Evolutionary conservation across 371 early-diverging fungal species (phyloP).

Genomic region (Mucor mucedo): DNA sequence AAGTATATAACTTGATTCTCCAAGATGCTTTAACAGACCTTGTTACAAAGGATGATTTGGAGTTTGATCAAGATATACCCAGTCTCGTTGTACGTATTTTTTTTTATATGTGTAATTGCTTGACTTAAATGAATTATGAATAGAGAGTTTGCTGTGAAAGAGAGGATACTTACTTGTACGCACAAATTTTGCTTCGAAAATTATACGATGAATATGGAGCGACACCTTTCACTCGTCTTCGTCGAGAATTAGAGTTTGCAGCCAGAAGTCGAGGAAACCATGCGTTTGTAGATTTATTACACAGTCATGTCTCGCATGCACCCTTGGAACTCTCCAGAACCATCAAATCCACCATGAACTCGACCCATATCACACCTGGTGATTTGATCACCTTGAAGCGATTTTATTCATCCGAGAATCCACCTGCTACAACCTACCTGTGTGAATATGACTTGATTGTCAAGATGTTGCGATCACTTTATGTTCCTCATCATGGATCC

Average conservation of each 20-base stretch:
- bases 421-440: conserved; percentile 57
- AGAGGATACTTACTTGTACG: conserved; percentile 72
- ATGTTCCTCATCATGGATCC: conserved; percentile 53
- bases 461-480: conserved; percentile 51
- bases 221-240: conserved; percentile 57
- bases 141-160: conserved; percentile 69
- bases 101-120: background rate
- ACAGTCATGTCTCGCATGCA: conserved; percentile 52
- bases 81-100: conserved; percentile 45
- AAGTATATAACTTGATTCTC: conserved; percentile 68
- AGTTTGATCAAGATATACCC: conserved; percentile 54
- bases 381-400: conserved; percentile 59
- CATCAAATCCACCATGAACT: conserved; percentile 59
- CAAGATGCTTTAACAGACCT: conserved; percentile 60
- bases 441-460: conserved; percentile 59
- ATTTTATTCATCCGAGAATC: conserved; percentile 44
- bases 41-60: conserved; percentile 59
- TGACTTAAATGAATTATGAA: background rate
- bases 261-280: conserved; percentile 53
- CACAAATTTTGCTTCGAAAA: conserved; percentile 61
- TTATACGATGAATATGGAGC: conserved; percentile 58
- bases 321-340: conserved; percentile 56
- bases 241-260: conserved; percentile 64
- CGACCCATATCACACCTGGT: conserved; percentile 65
- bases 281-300: conserved; percentile 59